phyloP scores from a whole-genome alignment of 805 yeast genomes.

The Kodamaea sagamina region DNA sequence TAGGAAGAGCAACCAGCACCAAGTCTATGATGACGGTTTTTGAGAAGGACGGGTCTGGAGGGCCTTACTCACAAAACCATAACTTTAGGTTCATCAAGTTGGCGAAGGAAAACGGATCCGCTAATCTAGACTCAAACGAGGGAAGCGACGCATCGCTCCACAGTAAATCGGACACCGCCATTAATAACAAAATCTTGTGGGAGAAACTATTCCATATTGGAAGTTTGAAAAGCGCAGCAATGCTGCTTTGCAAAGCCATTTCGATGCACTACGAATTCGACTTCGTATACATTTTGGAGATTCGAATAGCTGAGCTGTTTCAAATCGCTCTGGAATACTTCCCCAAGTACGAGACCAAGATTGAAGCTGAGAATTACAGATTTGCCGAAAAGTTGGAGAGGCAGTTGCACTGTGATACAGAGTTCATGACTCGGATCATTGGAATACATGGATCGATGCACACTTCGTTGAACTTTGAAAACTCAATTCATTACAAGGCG shows the following conservation, averaged over 20 bases:
- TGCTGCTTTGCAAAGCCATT: slow-evolving; percentile 38
- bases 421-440: slow-evolving; percentile 45
- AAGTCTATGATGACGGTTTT: slow-evolving; percentile 45
- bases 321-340: slow-evolving; percentile 43
- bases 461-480: slow-evolving; percentile 32
- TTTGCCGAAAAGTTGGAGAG: slow-evolving; percentile 39
- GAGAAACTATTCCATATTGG: slow-evolving; percentile 35
- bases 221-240: slow-evolving; percentile 49
- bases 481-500: slow-evolving; percentile 43
- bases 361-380: slow-evolving; percentile 47
- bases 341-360: slow-evolving; percentile 43
- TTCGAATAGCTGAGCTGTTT: slow-evolving; percentile 50
- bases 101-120: slow-evolving; percentile 1
- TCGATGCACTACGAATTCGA: slow-evolving; percentile 36
- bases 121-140: slow-evolving; percentile 10
- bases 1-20: slow-evolving; percentile 61
- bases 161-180: slow-evolving; percentile 8
- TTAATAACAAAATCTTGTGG: slow-evolving; percentile 35
- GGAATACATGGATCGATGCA: slow-evolving; percentile 40
- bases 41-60: slow-evolving; percentile 67
- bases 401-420: slow-evolving; percentile 23
- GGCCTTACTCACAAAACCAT: slow-evolving; percentile 54
- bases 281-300: slow-evolving; percentile 53
- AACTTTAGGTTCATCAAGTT: slow-evolving; percentile 44
- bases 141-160: neutral